Percentiles rank a stretch among this genome's conserved stretches.
Conservation (phyloP, 805 yeast species). For the Nakazawaea ishiwadae region DNA sequence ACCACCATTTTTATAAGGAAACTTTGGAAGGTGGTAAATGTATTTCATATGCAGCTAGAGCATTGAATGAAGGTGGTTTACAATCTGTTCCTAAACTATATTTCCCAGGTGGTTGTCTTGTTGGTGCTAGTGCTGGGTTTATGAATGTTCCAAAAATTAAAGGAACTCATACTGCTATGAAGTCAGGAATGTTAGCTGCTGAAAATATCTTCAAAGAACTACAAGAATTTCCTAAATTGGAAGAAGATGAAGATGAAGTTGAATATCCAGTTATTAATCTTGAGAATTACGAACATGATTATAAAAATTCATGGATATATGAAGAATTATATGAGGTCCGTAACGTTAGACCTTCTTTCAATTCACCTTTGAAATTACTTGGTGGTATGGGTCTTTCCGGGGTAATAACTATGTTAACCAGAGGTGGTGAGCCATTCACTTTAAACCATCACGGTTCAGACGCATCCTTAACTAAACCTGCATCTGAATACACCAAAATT, state of each 20-base stretch:
- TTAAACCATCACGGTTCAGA: slow-evolving; percentile 66
- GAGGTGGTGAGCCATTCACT: slow-evolving; percentile 88
- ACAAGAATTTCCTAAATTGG: slow-evolving; percentile 38
- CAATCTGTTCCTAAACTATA: slow-evolving; percentile 87
- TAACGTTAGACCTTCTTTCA: slow-evolving; percentile 90
- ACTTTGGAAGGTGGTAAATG: slow-evolving; percentile 88
- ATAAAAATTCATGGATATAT: slow-evolving; percentile 78
- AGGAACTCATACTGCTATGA: slow-evolving; percentile 97
- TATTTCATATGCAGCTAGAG: slow-evolving; percentile 91
- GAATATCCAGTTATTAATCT: slow-evolving; percentile 42
- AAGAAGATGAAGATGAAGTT: slow-evolving; percentile 34
- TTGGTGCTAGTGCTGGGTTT: slow-evolving; percentile 96
- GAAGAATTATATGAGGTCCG: slow-evolving; percentile 82
- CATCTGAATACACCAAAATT: slow-evolving; percentile 62
- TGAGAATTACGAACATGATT: slow-evolving; percentile 66
- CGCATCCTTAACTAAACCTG: slow-evolving; percentile 64
- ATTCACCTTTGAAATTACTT: slow-evolving; percentile 63
- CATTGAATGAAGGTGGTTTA: slow-evolving; percentile 94
- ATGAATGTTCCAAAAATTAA: slow-evolving; percentile 96
- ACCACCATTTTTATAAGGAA: slow-evolving; percentile 75
- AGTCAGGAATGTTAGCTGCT: slow-evolving; percentile 93
- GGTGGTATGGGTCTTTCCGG: slow-evolving; percentile 89
- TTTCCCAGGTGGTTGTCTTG: slow-evolving; percentile 95
- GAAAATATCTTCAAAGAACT: slow-evolving; percentile 59
- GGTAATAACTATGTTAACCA: slow-evolving; percentile 68